Base-by-base conservation (phyloP, 2,329 filamentous ascomycete genomes). In the Exophiala alcalophila region DNA sequence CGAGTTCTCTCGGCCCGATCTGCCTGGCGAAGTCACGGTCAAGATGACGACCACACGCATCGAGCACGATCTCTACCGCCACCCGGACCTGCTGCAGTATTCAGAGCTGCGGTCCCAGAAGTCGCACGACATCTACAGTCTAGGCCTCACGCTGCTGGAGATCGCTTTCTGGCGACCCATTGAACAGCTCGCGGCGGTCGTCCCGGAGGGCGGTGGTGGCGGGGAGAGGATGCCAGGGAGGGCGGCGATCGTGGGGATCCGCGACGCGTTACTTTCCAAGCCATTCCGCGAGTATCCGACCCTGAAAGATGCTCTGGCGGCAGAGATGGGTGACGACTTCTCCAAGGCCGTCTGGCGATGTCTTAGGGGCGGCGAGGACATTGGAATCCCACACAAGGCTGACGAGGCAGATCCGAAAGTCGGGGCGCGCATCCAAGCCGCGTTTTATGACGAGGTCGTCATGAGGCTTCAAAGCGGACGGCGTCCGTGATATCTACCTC, bases 71-170 rank as follows among this genome's bases (percentile, higher is more conserved):
- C 54, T 77, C 4, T 78, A 77, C 55, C 66, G 72, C 0, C 74
- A 78, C 41, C 74, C 72, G 0, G 49, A 51, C 5, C 61, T 66
- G 2, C 70, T 72, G 47, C 54, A 64, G 7, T 60, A 59, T 0
- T 61, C 63, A 3, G 55, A 61, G 7, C 56, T 59, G 32, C 56
- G 63, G 1, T 76, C 67, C 41, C 67, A 67, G 52, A 76, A 76
- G 52, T 65, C 64, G 24, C 74, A 70, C 47, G 76, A 78, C 41
- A 60, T 78, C 5, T 77, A 78, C 54, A 67, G 67, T 14, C 62
- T 78, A 0, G 74, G 76, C 3, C 61, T 78, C 5, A 63, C 78
- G 3, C 56, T 78, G 4, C 60, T 76, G 3, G 75, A 79, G 54
- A 65, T 78, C 4, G 74, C 72, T 5, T 39, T 38, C 19, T 34